Conservation (phyloP, 768 basidiomycete species). For the Dacryopinax spathularia region DNA sequence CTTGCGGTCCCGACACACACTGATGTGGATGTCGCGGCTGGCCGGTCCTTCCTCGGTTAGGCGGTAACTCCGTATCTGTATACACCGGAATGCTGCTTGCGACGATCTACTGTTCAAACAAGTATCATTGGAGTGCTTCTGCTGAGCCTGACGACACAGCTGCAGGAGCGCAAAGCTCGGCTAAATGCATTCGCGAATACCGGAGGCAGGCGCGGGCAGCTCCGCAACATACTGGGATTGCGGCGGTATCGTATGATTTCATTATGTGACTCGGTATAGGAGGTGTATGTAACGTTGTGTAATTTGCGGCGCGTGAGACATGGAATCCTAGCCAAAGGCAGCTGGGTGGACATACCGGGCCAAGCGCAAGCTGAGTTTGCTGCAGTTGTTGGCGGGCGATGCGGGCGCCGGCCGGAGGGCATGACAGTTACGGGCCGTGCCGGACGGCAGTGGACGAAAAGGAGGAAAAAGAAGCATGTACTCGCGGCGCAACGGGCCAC, state of each 20-base stretch:
- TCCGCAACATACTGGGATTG: neutral
- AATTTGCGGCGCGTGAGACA: neutral
- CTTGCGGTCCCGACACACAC: too few species aligned
- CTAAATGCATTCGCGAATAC: neutral
- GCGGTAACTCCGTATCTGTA: neutral
- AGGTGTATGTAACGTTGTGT: neutral
- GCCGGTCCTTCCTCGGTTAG: neutral
- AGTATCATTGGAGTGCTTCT: too few species aligned
- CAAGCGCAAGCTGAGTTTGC: too few species aligned
- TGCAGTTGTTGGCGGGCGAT: neutral
- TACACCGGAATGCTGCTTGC: too few species aligned
- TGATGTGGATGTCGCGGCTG: too few species aligned
- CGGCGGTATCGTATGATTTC: neutral
- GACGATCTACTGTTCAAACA: neutral
- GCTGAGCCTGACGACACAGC: neutral
- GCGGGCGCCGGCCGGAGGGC: neutral
- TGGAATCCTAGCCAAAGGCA: neutral
- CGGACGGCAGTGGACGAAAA: neutral
- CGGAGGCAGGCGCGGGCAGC: neutral
- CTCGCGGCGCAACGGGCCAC: too few species aligned
- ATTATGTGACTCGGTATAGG: neutral
- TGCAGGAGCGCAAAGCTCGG: neutral
- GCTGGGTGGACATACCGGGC: neutral
- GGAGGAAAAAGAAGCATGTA: neutral
- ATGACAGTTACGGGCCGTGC: neutral